phyloP scores from a whole-genome alignment of 2,329 filamentous ascomycete genomes.

The Domatiomyces catenatus region DNA sequence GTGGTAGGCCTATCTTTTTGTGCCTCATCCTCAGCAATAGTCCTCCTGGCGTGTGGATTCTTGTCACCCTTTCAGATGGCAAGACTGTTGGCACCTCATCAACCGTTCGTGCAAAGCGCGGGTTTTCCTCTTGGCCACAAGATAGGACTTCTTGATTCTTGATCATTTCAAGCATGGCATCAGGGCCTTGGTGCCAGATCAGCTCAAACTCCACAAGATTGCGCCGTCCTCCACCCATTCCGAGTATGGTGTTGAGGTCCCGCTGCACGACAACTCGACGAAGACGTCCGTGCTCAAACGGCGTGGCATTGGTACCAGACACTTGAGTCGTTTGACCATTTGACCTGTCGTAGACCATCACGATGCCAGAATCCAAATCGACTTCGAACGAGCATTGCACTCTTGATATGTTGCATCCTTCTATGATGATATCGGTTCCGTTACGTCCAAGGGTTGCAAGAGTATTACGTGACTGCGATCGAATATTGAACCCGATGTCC shows the following conservation, averaged over 20 bases:
- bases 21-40: conserved; percentile 9
- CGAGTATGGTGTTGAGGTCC: conserved; percentile 9
- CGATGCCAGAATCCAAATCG: conserved; percentile 1
- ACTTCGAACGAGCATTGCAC: neutral
- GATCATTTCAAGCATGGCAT: neutral
- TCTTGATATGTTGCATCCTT: too few relatives aligned
- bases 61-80: neutral
- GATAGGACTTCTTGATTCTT: neutral
- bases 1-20: neutral
- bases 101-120: neutral
- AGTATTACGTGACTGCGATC: too few relatives aligned
- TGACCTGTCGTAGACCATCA: conserved; percentile 14
- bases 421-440: too few relatives aligned
- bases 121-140: neutral
- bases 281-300: conserved; percentile 7
- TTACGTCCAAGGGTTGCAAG: conserved; percentile 9
- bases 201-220: conserved; percentile 7
- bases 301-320: conserved; percentile 7
- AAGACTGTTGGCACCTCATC: neutral
- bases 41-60: neutral
- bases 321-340: conserved; percentile 9
- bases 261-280: conserved; percentile 10
- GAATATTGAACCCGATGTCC: too few relatives aligned
- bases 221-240: conserved; percentile 8
- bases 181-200: conserved; percentile 2